Base-by-base conservation (phyloP, 1,284 basidiomycete genomes). In the Ustilago cynodontis region DNA sequence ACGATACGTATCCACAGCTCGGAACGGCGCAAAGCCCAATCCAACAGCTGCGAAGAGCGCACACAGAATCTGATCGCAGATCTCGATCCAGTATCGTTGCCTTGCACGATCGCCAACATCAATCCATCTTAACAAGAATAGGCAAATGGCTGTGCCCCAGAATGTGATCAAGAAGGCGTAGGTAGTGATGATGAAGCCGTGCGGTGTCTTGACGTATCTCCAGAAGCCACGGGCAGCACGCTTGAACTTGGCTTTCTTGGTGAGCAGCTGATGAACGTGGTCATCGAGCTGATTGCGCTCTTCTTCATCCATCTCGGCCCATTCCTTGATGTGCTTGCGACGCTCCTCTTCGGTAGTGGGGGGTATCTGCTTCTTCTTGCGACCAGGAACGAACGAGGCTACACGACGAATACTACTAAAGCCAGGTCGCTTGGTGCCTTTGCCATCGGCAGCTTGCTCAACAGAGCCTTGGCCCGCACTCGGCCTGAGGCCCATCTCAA, bases 251-350 rank as follows among this genome's bases (percentile, higher is more conserved):
- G 91, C 90, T 35, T 90, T 90, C 70, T 91, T 90, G 26, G 89
- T 88, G 16, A 96, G 88, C 2, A 94, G 90, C 75, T 93, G 90
- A 61, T 92, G 90, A 24, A 96, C 92, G 87, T 95, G 93, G 39
- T 89, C 88, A 84, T 94, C 93, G 24, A 94, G 87, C 54, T 83
- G 78, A 39, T 78, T 71, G 31, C 83, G 77, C 52, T 85, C 82
- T 14, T 83, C 80, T 28, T 78, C 78, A 69, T 85, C 83, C 82
- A 85, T 82, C 10, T 78, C 68, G 3, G 66, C 67, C 81, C 82
- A 85, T 14, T 76, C 63, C 13, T 61, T 57, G 54, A 83, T 84
- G 57, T 85, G 83, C 33, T 70, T 73, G 28, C 72, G 64, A 4
- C 67, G 67, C 37, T 83, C 80, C 26, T 71, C 64, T 37, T 79